Percentiles rank a stretch among this genome's conserved stretches.
Evolutionary conservation across 768 basidiomycete species (phyloP).

Genomic region (Austroboletus eburneus): DNA sequence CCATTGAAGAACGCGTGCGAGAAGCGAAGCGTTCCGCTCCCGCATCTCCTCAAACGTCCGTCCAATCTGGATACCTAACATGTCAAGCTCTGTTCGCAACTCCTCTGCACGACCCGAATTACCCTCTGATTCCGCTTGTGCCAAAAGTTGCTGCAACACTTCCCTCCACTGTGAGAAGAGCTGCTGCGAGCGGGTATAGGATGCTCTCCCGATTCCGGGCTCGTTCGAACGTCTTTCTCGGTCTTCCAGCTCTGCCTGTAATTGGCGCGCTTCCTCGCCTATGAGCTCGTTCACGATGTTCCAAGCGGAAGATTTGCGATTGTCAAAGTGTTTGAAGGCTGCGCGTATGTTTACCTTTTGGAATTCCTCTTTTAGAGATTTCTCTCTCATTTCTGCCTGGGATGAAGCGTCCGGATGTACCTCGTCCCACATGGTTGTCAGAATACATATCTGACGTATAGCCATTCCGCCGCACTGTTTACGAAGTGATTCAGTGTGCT

Average conservation of each 20-base stretch:
- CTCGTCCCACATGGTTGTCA: slow-evolving; percentile 11
- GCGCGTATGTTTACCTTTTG: background rate
- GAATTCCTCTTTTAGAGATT: background rate
- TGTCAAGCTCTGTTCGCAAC: slow-evolving; percentile 1
- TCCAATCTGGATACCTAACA: background rate
- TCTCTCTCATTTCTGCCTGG: slow-evolving; percentile 1
- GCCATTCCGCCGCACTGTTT: background rate
- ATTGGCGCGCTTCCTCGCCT: background rate
- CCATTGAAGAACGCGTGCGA: slow-evolving; percentile 3
- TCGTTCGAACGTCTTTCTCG: background rate
- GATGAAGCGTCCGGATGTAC: background rate
- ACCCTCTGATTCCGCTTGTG: background rate
- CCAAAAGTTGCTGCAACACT: background rate
- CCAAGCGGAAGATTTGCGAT: background rate
- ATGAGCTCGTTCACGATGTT: slow-evolving; percentile 1
- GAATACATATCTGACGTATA: slow-evolving; percentile 3
- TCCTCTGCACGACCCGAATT: background rate
- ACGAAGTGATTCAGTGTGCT: slow-evolving; percentile 1
- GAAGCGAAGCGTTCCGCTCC: background rate
- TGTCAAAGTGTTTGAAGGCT: slow-evolving; percentile 6
- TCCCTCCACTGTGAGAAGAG: slow-evolving; percentile 2
- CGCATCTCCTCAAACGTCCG: background rate
- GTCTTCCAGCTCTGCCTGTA: slow-evolving; percentile 3
- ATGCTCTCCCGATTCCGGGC: background rate
- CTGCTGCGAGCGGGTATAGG: background rate